Conservation (phyloP, 495 filamentous ascomycete genomes). For the Podospora bellae-mahoneyi region DNA sequence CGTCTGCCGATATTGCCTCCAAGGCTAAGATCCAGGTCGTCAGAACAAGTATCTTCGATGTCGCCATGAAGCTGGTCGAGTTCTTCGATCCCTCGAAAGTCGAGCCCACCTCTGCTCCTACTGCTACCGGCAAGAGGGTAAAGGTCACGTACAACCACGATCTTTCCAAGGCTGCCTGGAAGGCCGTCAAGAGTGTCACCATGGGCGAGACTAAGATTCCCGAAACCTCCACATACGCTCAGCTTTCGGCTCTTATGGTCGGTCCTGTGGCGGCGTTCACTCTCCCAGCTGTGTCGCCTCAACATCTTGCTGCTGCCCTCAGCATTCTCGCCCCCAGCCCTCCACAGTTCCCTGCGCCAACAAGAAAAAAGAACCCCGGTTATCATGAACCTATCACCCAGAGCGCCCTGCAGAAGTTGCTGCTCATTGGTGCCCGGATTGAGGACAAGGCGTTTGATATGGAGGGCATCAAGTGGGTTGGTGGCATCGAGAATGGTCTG, state of each 20-base stretch:
- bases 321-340: slow-evolving; percentile 68
- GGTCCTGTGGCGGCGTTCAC: slow-evolving; percentile 76
- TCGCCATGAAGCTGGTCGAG: slow-evolving; percentile 79
- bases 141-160: slow-evolving; percentile 58
- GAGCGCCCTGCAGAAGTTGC: slow-evolving; percentile 76
- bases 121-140: slow-evolving; percentile 42
- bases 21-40: slow-evolving; percentile 74
- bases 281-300: slow-evolving; percentile 79
- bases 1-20: slow-evolving; percentile 33
- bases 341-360: slow-evolving; percentile 71
- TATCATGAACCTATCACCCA: slow-evolving; percentile 77
- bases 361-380: slow-evolving; percentile 66
- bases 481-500: slow-evolving; percentile 75
- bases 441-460: slow-evolving; percentile 78
- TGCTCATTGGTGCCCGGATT: slow-evolving; percentile 80
- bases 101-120: slow-evolving; percentile 18
- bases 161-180: slow-evolving; percentile 67
- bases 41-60: slow-evolving; percentile 82
- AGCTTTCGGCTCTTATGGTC: slow-evolving; percentile 70
- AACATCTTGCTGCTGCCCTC: slow-evolving; percentile 74
- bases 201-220: slow-evolving; percentile 33
- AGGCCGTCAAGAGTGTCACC: slow-evolving; percentile 52
- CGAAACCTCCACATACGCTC: slow-evolving; percentile 47
- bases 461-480: slow-evolving; percentile 77
- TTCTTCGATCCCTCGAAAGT: slow-evolving; percentile 65